Base-by-base conservation (phyloP, 768 basidiomycete genomes). In the Podaxis pistillaris region DNA sequence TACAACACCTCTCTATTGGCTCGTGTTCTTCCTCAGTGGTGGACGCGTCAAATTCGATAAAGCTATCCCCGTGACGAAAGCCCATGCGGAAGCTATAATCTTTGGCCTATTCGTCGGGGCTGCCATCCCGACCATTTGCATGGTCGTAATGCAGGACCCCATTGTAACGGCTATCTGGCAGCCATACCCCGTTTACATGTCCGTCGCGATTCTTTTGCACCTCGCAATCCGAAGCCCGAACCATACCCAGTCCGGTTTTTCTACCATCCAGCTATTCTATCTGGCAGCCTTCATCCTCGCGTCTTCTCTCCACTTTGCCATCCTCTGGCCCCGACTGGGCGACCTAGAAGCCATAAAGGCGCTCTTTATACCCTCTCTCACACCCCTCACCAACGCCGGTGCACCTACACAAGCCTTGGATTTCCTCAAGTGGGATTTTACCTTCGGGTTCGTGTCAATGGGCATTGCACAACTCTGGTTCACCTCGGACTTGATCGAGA, bases 121-220 rank as follows among this genome's bases (percentile, higher is more conserved):
- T 12, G 66, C 74, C 22, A 76, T 84, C n/a, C 84, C 84, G 8
- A 78, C 82, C 6, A 59, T 75, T 19, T 75, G 74, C 52, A 79
- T 86, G 76, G 53, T 86, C 62, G 33, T 74, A 50, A 60, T 83
- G 28, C 67, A 72, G 26, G 79, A 80, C 56, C 75, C 81, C 0
- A 64, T 65, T 51, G 69, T 84, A 49, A 85, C 83, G 13, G 81
- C 81, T 9, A 71, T 80, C 36, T 87, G 85, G 85, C 85, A 86
- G 64, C 64, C 75, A 28, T 85, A 81, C 64, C 85, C 86, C 8
- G 36, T 81, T n/a, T 74, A 75, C 63, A 71, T 82, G 46, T 76
- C 76, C n/a, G 2, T 82, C n/a, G 78, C 79, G 1, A 71, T 76
- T 30, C 66, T 68, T 7, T 51, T 65, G 0, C 80, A 87, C 65